Percentiles rank a stretch among this genome's conserved stretches.
These are phyloP conservation scores for Selaginella tamariscina DNA, from an alignment of 75 land plant species.

Conservation along the genomic window DNA sequence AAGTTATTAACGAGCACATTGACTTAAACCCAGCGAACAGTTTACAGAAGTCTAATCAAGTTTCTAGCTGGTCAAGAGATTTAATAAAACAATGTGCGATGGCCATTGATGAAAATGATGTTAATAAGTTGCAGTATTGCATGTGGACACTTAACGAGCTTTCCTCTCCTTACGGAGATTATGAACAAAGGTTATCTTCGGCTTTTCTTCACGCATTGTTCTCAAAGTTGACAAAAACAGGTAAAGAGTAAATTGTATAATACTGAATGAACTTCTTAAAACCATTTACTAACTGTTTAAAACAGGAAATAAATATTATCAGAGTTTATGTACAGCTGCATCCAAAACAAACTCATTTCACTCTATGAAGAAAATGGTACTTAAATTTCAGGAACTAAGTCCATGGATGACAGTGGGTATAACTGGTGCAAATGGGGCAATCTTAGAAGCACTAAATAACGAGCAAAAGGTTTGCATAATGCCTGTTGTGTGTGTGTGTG, in stretches of 20 bases:
- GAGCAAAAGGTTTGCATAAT: conserved; percentile 43
- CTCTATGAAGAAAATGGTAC: conserved; percentile 54
- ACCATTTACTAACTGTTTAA: conserved; percentile 55
- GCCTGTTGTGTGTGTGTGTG: too few relatives aligned
- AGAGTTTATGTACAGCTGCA: conserved; percentile 44
- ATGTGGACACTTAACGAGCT: conserved; percentile 96
- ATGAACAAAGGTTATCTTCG: conserved; percentile 64
- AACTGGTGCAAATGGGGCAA: conserved; percentile 80
- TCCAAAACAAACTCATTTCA: conserved; percentile 59
- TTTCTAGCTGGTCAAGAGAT: background rate
- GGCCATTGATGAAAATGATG: conserved; percentile 19
- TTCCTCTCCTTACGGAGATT: conserved; percentile 77
- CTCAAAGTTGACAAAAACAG: conserved; percentile 57
- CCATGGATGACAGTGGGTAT: conserved; percentile 97
- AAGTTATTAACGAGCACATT: background rate
- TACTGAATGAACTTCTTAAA: too few relatives aligned
- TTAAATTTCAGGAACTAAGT: conserved; percentile 47
- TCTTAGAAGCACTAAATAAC: conserved; percentile 73
- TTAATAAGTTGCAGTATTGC: conserved; percentile 48
- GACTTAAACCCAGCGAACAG: background rate
- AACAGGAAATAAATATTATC: conserved; percentile 49
- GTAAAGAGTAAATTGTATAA: too few relatives aligned
- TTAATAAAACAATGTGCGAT: background rate
- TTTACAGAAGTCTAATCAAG: background rate
- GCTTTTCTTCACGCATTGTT: conserved; percentile 80